Evolutionary conservation across 106 monocot genomes (phyloP), one percentile per base, ranked within the genome.

Genomic region (Cymbidium sinense): DNA sequence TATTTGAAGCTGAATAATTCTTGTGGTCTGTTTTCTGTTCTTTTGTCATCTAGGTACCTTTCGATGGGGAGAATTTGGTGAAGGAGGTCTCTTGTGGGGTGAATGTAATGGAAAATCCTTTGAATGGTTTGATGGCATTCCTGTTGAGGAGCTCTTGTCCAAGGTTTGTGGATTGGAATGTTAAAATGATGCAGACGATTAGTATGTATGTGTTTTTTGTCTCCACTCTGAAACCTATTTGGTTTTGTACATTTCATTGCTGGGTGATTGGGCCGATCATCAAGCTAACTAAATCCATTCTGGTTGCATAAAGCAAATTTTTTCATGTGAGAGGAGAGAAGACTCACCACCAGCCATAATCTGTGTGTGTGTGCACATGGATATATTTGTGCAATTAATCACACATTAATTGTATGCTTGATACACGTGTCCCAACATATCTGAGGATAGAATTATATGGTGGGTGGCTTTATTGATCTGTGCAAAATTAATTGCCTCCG

Each of bases 31-130:
- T 47, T 55, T 21, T 55, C 31, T 34, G 17, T 20, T 5, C 27
- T 1, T 5, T 70, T 79, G 25, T 35, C 72, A 15, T 93, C 6
- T 62, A 99, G 98, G 98, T 76, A 99, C 90, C 70, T 88, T 81
- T 80, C 88, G 94, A 29, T 99, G 98, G 98, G 90, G 98, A 43
- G 98, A 99, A 78, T 99, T 85, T 83, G 98, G 98, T 70, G 98
- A 92, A 78, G 98, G 98, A 3, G 98, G 98, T 7, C 79, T 99
- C 25, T 77, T 99, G 78, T 99, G 98, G 98, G 88, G 92, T 85
- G 98, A 99, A 89, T 99, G 98, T 84, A 90, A 75, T 86, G 88
- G 88, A 62, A 94, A 90, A 70, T 61, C 82, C 78, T 95, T 92
- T 77, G 94, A 99, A 70, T 99, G 98, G 98, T 90, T 92, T 82